phyloP scores from a whole-genome alignment of 1,139 yeast genomes.

The Pichia inconspicua region DNA sequence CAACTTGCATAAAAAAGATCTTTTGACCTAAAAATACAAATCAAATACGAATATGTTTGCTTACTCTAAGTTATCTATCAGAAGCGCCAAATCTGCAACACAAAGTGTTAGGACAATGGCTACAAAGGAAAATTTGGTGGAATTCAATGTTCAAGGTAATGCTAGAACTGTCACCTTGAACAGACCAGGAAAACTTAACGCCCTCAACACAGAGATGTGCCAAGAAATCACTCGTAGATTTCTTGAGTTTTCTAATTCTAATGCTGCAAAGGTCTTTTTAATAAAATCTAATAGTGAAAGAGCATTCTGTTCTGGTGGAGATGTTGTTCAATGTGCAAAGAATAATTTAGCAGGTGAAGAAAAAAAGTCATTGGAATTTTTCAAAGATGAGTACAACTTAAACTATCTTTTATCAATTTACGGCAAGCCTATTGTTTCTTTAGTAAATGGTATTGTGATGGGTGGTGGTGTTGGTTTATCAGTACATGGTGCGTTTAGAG shows the following conservation, averaged over 20 bases:
- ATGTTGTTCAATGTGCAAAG: slow-evolving; percentile 69
- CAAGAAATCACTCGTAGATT: slow-evolving; percentile 65
- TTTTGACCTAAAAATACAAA: neutral
- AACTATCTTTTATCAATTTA: slow-evolving; percentile 75
- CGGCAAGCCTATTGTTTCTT: slow-evolving; percentile 74
- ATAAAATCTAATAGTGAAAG: slow-evolving; percentile 60
- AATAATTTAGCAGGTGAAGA: slow-evolving; percentile 43
- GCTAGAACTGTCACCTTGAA: slow-evolving; percentile 74
- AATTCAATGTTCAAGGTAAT: slow-evolving; percentile 53
- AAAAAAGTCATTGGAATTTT: slow-evolving; percentile 54
- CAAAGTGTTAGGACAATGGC: slow-evolving; percentile 18
- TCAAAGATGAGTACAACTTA: slow-evolving; percentile 72
- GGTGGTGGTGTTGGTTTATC: slow-evolving; percentile 97
- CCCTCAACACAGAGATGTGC: slow-evolving; percentile 76
- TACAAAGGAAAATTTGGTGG: slow-evolving; percentile 35
- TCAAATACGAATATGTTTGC: slow-evolving; percentile 4
- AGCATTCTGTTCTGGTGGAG: slow-evolving; percentile 89
- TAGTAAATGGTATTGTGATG: slow-evolving; percentile 93
- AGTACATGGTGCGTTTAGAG: slow-evolving; percentile 88
- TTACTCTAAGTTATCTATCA: slow-evolving; percentile 3
- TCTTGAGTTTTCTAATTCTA: slow-evolving; percentile 66
- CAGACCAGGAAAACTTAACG: slow-evolving; percentile 78
- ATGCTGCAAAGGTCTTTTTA: slow-evolving; percentile 55
- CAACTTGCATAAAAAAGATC: neutral
- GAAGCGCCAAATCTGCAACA: neutral